Evolutionary conservation across 2,329 filamentous ascomycete genomes (phyloP).

Genomic region (Fusarium ramigenum): DNA sequence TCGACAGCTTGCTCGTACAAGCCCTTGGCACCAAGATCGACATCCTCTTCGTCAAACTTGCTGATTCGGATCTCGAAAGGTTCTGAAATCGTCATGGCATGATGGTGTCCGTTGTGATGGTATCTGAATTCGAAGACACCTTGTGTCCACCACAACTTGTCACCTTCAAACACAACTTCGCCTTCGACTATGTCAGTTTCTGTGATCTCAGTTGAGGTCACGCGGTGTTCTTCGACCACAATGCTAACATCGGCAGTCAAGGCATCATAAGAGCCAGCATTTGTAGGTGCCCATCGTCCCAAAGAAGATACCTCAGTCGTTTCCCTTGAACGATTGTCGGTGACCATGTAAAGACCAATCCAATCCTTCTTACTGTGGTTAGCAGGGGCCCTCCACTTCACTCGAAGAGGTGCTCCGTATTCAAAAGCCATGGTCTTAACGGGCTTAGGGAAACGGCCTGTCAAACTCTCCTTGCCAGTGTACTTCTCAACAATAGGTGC

Average conservation of each 20-base stretch:
- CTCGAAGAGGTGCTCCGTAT: constrained; percentile 88
- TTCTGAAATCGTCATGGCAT: constrained; percentile 91
- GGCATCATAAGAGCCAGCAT: constrained; percentile 78
- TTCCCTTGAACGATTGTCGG: constrained; percentile 88
- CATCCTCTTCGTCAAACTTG: constrained; percentile 80
- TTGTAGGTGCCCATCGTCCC: constrained; percentile 89
- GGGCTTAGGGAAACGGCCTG: constrained; percentile 72
- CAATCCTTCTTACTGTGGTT: constrained; percentile 93
- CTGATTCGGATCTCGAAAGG: constrained; percentile 91
- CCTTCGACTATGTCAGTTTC: constrained; percentile 73
- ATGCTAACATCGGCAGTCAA: constrained; percentile 80
- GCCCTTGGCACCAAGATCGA: constrained; percentile 66
- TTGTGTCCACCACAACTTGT: constrained; percentile 97
- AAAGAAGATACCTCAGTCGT: constrained; percentile 85
- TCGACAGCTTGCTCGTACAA: constrained; percentile 77
- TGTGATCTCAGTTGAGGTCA: constrained; percentile 61
- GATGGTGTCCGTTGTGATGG: constrained; percentile 92
- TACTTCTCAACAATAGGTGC: constrained; percentile 65
- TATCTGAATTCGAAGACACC: constrained; percentile 97
- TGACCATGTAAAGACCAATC: constrained; percentile 96
- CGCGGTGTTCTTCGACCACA: constrained; percentile 70
- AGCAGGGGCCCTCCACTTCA: constrained; percentile 88
- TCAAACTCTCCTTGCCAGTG: constrained; percentile 78
- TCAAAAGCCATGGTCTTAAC: constrained; percentile 83
- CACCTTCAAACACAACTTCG: constrained; percentile 87